phyloP scores from a whole-genome alignment of 805 yeast species.

The Yarrowia sp. region DNA sequence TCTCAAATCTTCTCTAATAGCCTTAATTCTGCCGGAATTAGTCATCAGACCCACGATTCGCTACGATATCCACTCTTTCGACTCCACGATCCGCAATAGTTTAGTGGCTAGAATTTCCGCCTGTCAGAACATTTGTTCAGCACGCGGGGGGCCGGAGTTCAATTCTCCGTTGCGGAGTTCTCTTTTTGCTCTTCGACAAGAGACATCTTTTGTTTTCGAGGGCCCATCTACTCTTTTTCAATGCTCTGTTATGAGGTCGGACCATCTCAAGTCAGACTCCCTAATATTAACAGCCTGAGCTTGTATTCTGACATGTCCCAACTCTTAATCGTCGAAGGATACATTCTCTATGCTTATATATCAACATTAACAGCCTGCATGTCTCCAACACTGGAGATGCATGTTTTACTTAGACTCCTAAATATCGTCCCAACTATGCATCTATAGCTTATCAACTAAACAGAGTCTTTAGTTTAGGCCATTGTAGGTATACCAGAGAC shows the following conservation, averaged over 20 bases:
- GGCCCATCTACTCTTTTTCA: background rate
- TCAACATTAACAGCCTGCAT: too few species aligned
- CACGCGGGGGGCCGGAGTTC: conserved; percentile 39
- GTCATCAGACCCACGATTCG: background rate
- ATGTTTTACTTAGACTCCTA: background rate
- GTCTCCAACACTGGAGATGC: too few species aligned
- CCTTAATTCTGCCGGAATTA: background rate
- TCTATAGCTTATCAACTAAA: background rate
- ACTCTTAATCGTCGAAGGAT: background rate
- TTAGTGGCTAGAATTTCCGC: conserved; percentile 54
- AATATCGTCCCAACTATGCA: conserved; percentile 5
- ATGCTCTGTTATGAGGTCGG: background rate
- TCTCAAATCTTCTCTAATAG: too few species aligned
- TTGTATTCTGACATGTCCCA: background rate
- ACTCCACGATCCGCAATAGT: conserved; percentile 45
- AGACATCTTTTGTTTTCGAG: background rate
- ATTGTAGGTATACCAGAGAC: too few species aligned
- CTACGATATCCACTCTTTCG: background rate
- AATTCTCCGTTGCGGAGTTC: conserved; percentile 36
- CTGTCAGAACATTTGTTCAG: conserved; percentile 46
- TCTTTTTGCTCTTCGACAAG: background rate
- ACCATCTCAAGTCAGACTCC: too few species aligned
- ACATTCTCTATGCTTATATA: too few species aligned
- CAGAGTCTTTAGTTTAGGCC: background rate
- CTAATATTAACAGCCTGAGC: background rate